Evolutionary conservation across 2,329 filamentous ascomycete species (phyloP).

Genomic region (Aspergillus quadricinctus): DNA sequence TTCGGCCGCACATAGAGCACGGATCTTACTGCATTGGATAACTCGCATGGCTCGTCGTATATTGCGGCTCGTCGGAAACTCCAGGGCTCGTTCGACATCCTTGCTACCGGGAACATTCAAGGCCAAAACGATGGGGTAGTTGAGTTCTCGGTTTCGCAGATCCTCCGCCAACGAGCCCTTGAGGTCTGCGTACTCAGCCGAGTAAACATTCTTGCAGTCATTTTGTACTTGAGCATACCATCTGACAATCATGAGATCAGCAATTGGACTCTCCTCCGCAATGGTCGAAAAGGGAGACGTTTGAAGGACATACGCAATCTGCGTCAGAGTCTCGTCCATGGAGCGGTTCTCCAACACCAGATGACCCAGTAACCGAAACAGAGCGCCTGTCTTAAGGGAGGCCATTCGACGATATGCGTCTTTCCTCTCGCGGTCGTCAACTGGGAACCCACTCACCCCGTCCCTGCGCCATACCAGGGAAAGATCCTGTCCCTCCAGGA

Average conservation of each 20-base stretch:
- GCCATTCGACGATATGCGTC: conserved; percentile 15
- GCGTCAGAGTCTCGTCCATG: conserved; percentile 14
- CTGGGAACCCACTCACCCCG: conserved; percentile 12
- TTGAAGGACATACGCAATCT: conserved; percentile 11
- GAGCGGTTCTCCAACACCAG: conserved; percentile 14
- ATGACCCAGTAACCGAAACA: conserved; percentile 19
- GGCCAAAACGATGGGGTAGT: too few relatives aligned
- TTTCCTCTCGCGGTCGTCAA: conserved; percentile 4
- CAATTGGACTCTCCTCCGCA: background rate
- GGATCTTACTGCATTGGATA: too few relatives aligned
- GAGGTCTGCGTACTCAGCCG: too few relatives aligned
- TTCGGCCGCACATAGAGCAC: too few relatives aligned
- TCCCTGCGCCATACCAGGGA: conserved; percentile 21
- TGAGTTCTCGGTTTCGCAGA: too few relatives aligned
- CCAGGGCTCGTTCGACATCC: too few relatives aligned
- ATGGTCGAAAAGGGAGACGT: background rate
- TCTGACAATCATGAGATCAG: conserved; percentile 2
- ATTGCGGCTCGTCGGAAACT: too few relatives aligned
- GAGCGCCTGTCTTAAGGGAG: conserved; percentile 17
- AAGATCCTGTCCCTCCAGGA: conserved; percentile 19
- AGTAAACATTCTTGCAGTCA: too few relatives aligned
- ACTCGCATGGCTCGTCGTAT: too few relatives aligned
- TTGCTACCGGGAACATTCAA: too few relatives aligned
- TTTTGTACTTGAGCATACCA: conserved; percentile 8
- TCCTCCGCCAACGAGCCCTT: too few relatives aligned